Evolutionary conservation across 164 flowering plant species (phyloP).

Genomic region (Paratinospora sagittata): DNA sequence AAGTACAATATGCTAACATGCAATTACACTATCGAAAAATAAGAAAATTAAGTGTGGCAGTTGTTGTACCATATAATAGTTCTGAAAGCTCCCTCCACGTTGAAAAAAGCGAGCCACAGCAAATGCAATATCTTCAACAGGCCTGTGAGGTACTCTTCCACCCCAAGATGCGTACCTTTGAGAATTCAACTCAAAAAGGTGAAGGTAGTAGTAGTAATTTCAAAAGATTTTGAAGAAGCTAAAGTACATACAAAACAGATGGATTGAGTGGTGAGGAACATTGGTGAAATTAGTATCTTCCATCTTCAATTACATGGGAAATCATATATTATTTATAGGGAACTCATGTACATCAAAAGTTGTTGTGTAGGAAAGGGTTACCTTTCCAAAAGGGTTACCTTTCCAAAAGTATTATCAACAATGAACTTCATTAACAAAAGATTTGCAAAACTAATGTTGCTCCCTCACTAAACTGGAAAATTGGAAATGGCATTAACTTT

Average conservation of each 20-base stretch:
- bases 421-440: too few species aligned
- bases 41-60: background rate
- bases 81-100: constrained; percentile 84
- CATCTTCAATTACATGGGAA: too few species aligned
- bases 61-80: constrained; percentile 83
- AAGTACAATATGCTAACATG: background rate
- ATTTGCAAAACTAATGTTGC: too few species aligned
- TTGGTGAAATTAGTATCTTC: too few species aligned
- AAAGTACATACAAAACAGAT: background rate
- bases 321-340: too few species aligned
- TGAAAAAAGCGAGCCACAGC: constrained; percentile 95
- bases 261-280: too few species aligned
- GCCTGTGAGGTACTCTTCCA: constrained; percentile 75
- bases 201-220: background rate
- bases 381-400: too few species aligned
- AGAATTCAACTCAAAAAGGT: constrained; percentile 5
- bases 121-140: constrained; percentile 86
- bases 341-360: too few species aligned
- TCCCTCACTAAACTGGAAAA: too few species aligned
- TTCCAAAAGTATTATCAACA: too few species aligned
- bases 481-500: too few species aligned
- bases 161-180: constrained; percentile 85
- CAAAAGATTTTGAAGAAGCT: background rate
- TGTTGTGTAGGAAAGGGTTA: too few species aligned
- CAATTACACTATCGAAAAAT: background rate